Base-by-base conservation (phyloP, 352 stramenopile species). In the Blastocystis sp. region DNA sequence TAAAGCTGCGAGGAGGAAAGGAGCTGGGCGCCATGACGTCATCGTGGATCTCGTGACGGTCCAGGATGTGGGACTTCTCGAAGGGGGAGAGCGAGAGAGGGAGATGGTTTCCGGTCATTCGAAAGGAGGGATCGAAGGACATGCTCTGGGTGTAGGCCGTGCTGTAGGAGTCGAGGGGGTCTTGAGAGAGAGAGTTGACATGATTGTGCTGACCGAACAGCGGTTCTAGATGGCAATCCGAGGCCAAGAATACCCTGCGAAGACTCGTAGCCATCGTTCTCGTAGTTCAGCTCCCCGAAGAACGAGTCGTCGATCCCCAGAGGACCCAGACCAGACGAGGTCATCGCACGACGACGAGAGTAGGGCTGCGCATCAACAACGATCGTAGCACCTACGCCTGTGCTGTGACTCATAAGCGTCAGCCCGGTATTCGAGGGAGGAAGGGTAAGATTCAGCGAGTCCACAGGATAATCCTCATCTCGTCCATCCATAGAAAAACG, bases 401-500 rank as follows among this genome's bases (percentile, higher is more conserved):
- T 34, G 30, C 30, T 34, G 30, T 34, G 30, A 34, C 30, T 34
- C 30, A 34, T 34, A 34, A 34, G 30, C 30, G 30, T 34, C 30
- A 34, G 0, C 30, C 30, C 30, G 30, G 30, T 34, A 34, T 34
- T 63, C n/a, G 39, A 9, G 20, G 45, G 70, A 20, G 37, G 45
- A 26, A 62, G 55, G 18, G 53, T 26, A 7, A 81, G 11, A 3
- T 26, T 20, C 13, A 18, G 47, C n/a, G 70, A 39, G 18, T 34
- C 37, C 9, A 81, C 45, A 16, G 45, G 41, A 41, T 43, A 41
- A 5, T 39, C 70, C 50, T n/a, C 20, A 9, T 63, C 70, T 34
- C 50, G 20, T 7, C 45, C 70, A 63, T 81, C 70, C 20, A 81
- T 5, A 4, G 70, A 81, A 64, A 81, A 81, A 24, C 70, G 50